Evolutionary conservation across 768 basidiomycete genomes (phyloP).

Genomic region (Boletus subcaerulescens): DNA sequence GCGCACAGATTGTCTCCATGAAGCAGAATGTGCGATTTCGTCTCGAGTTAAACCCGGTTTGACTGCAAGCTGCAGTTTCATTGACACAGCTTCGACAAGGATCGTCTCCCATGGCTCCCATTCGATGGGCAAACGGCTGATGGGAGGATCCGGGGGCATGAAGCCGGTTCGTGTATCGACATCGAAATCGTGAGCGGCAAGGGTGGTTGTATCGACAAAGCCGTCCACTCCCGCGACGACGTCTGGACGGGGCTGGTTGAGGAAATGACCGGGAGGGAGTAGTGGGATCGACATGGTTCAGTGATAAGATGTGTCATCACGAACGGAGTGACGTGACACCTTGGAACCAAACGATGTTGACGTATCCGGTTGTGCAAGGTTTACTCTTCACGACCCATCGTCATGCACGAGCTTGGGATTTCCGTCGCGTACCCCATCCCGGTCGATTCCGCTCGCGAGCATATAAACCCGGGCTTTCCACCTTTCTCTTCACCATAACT

Average conservation of each 20-base stretch:
- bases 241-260: constrained; percentile 35
- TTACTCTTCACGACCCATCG: constrained; percentile 1
- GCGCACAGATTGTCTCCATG: constrained; percentile 54
- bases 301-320: too few relatives aligned
- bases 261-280: constrained; percentile 30
- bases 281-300: constrained; percentile 13
- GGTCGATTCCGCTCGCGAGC: constrained; percentile 3
- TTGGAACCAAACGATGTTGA: too few relatives aligned
- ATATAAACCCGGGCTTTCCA: constrained; percentile 7
- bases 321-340: too few relatives aligned
- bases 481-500: background rate
- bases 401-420: too few relatives aligned
- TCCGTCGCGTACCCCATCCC: background rate
- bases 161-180: constrained; percentile 91
- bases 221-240: constrained; percentile 22
- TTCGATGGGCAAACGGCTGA: constrained; percentile 52
- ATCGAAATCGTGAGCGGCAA: constrained; percentile 87
- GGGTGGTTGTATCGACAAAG: constrained; percentile 52
- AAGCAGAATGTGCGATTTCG: constrained; percentile 41
- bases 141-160: constrained; percentile 77
- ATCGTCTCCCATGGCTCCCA: constrained; percentile 75
- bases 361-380: background rate
- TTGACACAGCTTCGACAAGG: constrained; percentile 48
- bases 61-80: constrained; percentile 53
- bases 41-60: constrained; percentile 38